phyloP scores from a whole-genome alignment of 495 filamentous ascomycete species.

The Penicillium silybi region DNA sequence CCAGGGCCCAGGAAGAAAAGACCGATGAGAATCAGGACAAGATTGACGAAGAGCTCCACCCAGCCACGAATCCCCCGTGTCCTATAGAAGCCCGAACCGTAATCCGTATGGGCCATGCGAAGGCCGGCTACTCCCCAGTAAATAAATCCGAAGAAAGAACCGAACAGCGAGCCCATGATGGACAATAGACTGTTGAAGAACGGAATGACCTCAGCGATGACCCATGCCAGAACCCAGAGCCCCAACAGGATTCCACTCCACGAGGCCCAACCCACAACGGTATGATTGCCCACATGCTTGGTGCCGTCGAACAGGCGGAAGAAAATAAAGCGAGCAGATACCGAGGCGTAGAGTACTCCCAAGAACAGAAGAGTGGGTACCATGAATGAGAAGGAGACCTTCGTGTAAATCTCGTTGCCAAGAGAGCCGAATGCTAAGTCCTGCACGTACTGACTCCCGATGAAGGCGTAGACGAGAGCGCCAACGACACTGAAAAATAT shows the following conservation, averaged over 20 bases:
- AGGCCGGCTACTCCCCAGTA: conserved; percentile 85
- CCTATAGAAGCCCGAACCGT: conserved; percentile 34
- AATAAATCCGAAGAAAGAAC: conserved; percentile 86
- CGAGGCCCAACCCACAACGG: conserved; percentile 65
- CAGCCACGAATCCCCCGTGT: conserved; percentile 54
- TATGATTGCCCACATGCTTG: conserved; percentile 67
- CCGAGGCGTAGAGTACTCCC: conserved; percentile 78
- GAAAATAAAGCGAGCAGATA: conserved; percentile 77
- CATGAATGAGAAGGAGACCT: conserved; percentile 82
- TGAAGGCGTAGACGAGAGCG: conserved; percentile 68
- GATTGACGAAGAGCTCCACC: conserved; percentile 55
- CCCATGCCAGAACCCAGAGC: conserved; percentile 71
- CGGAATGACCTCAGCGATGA: conserved; percentile 80
- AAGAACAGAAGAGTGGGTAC: conserved; percentile 83
- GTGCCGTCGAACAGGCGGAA: conserved; percentile 73
- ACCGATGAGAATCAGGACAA: conserved; percentile 62
- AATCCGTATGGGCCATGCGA: conserved; percentile 58
- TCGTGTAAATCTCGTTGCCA: conserved; percentile 63
- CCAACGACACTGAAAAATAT: conserved; percentile 73
- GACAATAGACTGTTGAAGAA: conserved; percentile 79
- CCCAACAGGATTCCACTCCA: conserved; percentile 70
- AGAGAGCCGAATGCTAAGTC: conserved; percentile 76
- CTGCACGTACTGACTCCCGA: conserved; percentile 76
- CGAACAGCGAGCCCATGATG: conserved; percentile 81
- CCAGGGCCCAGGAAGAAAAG: conserved; percentile 68